Evolutionary conservation across 768 basidiomycete species (phyloP).

Genomic region (Trametes meyenii): DNA sequence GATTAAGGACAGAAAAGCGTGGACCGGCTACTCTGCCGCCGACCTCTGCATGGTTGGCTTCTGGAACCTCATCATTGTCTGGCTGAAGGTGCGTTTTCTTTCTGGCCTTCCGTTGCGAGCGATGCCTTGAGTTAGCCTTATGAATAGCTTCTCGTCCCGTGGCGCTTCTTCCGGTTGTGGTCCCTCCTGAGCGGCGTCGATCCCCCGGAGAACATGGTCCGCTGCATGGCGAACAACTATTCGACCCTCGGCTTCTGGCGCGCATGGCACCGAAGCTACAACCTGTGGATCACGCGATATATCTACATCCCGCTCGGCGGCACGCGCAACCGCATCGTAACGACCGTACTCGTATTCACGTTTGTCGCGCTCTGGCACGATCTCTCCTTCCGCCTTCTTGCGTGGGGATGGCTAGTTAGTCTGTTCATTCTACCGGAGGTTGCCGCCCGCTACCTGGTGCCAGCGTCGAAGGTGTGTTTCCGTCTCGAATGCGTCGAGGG

Average conservation of each 20-base stretch:
- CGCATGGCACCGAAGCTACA: slow-evolving; percentile 96
- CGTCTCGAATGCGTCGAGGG: not conserved
- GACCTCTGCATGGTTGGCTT: slow-evolving; percentile 93
- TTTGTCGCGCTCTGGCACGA: slow-evolving; percentile 99
- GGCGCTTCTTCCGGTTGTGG: slow-evolving; percentile 98
- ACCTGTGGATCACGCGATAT: slow-evolving; percentile 93
- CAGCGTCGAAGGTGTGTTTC: slow-evolving; percentile 57
- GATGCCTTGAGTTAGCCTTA: no score
- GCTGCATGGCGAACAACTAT: slow-evolving; percentile 99
- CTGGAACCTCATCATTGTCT: slow-evolving; percentile 95
- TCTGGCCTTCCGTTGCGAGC: not conserved
- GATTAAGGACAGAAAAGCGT: slow-evolving; percentile 87
- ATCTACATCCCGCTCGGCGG: slow-evolving; percentile 95
- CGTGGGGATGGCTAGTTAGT: slow-evolving; percentile 97
- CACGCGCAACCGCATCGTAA: slow-evolving; percentile 51
- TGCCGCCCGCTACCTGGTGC: slow-evolving; percentile 58
- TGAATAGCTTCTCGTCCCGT: slow-evolving; percentile 82
- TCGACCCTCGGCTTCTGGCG: slow-evolving; percentile 93
- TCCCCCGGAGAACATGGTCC: slow-evolving; percentile 97
- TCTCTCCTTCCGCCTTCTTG: slow-evolving; percentile 79
- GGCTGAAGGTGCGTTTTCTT: slow-evolving; percentile 84
- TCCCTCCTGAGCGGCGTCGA: slow-evolving; percentile 86
- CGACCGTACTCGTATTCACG: slow-evolving; percentile 83
- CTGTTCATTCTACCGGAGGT: slow-evolving; percentile 91
- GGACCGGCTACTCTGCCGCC: slow-evolving; percentile 75